Evolutionary conservation across 176 grass and related monocot genomes (phyloP), one percentile per base, ranked within the genome.

Genomic region (Coix lacrymajobi): DNA sequence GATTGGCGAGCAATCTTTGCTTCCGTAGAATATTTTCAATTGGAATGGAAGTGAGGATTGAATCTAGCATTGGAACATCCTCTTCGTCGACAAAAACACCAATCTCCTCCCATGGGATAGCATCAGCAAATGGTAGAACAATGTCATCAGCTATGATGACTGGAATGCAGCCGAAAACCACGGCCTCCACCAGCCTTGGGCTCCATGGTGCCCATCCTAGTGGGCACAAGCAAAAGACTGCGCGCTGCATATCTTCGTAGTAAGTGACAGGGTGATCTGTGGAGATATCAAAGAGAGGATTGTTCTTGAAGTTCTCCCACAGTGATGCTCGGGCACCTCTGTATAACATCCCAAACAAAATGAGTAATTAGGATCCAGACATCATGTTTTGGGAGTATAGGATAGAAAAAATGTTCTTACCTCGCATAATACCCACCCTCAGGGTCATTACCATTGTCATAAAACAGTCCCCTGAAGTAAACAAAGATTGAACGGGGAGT

Each of bases 231-330:
- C 94, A 97, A 81, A 97, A 97, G 44, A 97, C 91, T 12, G 94
- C 62, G 0, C 94, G 84, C 49, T 97, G 94, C 91, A 97, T 97
- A 77, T 97, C 94, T 91, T 97, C 94, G 17, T 97, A 97, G 62
- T 97, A 97, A 43, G 91, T 97, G 4, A 75, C 61, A 58, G 94
- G 91, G 66, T 97, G 94, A 68, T 97, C 91, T 0, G 91, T 91
- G 29, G 94, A 97, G 48, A 97, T 97, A 82, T 97, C 94, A 28
- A 97, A 97, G 16, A 97, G 90, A 54, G 94, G 88, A 63, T 97
- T 97, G 88, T 97, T 97, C 88, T 93, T 97, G 68, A 97, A 97
- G 79, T 97, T 97, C 77, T 97, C 94, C 94, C 94, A 93, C 17
- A 93, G 67, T 68, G 94, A 93, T 38, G 91, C 94, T 75, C 88